Evolutionary conservation across 345 rosid species (phyloP).

Genomic region (Lenwebbia sp.): DNA sequence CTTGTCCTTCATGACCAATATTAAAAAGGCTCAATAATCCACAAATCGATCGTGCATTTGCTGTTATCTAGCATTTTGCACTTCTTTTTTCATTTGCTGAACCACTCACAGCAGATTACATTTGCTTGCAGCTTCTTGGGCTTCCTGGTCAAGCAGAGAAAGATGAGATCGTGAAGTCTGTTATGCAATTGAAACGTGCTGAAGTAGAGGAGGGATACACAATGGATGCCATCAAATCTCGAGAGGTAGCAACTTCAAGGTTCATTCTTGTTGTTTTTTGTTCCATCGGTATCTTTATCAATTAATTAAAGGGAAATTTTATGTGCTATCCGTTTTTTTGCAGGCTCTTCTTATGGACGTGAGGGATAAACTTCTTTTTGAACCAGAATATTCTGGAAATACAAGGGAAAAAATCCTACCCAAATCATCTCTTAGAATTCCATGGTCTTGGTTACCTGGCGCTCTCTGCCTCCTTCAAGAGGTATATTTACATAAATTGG

Average conservation of each 20-base stretch:
- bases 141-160: conserved; percentile 69
- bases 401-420: conserved; percentile 62
- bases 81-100: background rate
- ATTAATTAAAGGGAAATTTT: background rate
- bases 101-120: background rate
- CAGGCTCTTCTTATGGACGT: conserved; percentile 88
- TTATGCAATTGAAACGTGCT: conserved; percentile 55
- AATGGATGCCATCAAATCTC: conserved; percentile 51
- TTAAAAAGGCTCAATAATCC: background rate
- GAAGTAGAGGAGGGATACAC: conserved; percentile 92
- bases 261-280: background rate
- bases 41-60: background rate
- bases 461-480: conserved; percentile 96
- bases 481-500: conserved; percentile 21
- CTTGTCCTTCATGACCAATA: background rate
- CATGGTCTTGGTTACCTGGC: conserved; percentile 85
- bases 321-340: background rate
- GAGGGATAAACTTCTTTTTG: conserved; percentile 93
- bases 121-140: conserved; percentile 59
- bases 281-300: background rate
- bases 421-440: conserved; percentile 62
- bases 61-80: background rate
- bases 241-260: conserved; percentile 47
- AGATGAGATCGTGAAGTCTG: conserved; percentile 86
- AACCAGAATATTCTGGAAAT: conserved; percentile 90